Evolutionary conservation across 2,329 filamentous ascomycete genomes (phyloP), one percentile per base, ranked within the genome.

Genomic region (Microcyclosporella mali): DNA sequence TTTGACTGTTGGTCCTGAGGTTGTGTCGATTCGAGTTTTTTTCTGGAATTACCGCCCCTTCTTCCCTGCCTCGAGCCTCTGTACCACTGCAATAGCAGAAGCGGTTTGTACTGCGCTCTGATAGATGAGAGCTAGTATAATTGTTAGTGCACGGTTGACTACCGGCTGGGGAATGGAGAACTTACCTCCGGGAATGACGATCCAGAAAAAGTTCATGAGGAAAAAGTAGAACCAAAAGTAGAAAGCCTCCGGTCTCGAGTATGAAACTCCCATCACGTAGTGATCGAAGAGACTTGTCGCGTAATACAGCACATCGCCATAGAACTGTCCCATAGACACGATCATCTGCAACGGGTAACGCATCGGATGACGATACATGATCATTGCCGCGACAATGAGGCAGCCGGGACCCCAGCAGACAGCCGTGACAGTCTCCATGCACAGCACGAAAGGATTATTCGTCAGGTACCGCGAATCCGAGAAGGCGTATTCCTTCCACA

Each of bases 401-500:
- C 75, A 81, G 6, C 80, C 65, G 2, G 79, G 79, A 3, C 79
- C 79, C 79, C 79, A 82, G 54, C 70, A 67, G 67, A 89, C 84
- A 32, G 81, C 81, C 1, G 88, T 94, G 49, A 94, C 79, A 14
- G 76, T 79, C 71, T 95, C 88, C 64, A 94, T 82, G 63, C 85
- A 89, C n/a, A 94, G 70, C 55, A 92, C 88, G 57, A 94, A 88
- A 1, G 82, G 75, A 59, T 92, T 85, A 14, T 81, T 80, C 2
- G 83, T 88, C 55, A 95, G 70, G 60, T 95, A 95, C 33, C 88
- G 77, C 41, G 88, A 94, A 67, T 95, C 88, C 2, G 85, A 89
- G 27, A 89, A 74, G 2, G 85, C 76, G 62, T 95, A 95, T 66
- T 95, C 88, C 62, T 95, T 95, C 88, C 88, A 95, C 33, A 94